phyloP scores from a whole-genome alignment of 352 stramenopile species.

The Globisporangium ultimum region DNA sequence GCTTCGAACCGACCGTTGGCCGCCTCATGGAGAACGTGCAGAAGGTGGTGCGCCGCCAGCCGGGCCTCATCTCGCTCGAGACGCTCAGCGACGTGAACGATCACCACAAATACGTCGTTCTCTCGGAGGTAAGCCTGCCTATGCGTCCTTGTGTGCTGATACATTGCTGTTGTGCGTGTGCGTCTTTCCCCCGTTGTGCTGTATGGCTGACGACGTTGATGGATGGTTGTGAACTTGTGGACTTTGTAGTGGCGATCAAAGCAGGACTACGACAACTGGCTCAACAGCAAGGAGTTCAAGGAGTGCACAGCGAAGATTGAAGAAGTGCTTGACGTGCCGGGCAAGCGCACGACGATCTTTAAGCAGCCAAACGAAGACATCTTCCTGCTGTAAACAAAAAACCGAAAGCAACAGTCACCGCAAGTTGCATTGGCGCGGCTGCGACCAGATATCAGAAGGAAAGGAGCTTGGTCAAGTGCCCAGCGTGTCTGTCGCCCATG shows the following conservation, averaged over 20 bases:
- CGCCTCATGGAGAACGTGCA: constrained; percentile 83
- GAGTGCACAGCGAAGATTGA: constrained; percentile 83
- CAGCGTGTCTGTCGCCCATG: too few relatives aligned
- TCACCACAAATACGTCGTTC: constrained; percentile 86
- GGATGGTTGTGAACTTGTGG: neutral
- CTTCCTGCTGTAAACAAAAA: constrained; percentile 65
- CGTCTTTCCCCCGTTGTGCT: neutral
- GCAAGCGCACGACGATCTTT: constrained; percentile 86
- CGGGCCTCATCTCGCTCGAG: constrained; percentile 75
- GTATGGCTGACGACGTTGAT: neutral
- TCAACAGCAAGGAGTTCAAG: constrained; percentile 74
- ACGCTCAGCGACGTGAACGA: constrained; percentile 80
- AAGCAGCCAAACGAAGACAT: constrained; percentile 79
- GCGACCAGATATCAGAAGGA: too few relatives aligned
- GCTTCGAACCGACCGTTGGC: constrained; percentile 78
- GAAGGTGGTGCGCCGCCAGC: constrained; percentile 68
- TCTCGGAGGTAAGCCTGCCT: constrained; percentile 59
- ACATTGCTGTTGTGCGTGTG: neutral
- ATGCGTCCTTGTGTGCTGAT: neutral
- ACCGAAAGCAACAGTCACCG: too few relatives aligned
- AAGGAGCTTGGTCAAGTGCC: too few relatives aligned
- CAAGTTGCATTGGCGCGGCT: too few relatives aligned
- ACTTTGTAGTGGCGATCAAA: constrained; percentile 66
- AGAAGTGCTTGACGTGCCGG: constrained; percentile 80
- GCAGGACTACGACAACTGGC: constrained; percentile 78